Percentiles rank a stretch among this genome's conserved stretches.
Evolutionary conservation across 2,329 filamentous ascomycete genomes (phyloP).

Genomic region (Pseudopithomyces maydicus): DNA sequence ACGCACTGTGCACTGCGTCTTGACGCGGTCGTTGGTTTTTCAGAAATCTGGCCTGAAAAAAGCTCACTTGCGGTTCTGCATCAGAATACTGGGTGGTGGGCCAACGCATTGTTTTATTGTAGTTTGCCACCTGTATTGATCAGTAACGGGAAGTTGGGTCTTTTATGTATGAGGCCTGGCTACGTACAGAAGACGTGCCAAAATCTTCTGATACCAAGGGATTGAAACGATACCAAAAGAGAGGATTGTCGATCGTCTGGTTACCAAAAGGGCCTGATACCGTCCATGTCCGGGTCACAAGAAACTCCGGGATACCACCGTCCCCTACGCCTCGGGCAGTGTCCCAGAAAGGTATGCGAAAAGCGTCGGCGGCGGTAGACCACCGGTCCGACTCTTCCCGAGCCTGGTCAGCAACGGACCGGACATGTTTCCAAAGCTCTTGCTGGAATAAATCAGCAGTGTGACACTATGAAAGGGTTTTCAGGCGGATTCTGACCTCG

Average conservation of each 20-base stretch:
- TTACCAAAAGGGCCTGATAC: constrained; percentile 24
- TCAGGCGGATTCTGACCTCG: constrained; percentile 51
- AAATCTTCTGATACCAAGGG: constrained; percentile 29
- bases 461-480: background rate
- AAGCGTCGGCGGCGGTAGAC: constrained; percentile 29
- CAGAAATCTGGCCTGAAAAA: constrained; percentile 15
- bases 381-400: constrained; percentile 26
- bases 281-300: constrained; percentile 20
- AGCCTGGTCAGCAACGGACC: constrained; percentile 21
- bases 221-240: constrained; percentile 36
- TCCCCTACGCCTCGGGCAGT: constrained; percentile 31
- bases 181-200: background rate
- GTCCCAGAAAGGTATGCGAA: constrained; percentile 44
- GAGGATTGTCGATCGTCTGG: constrained; percentile 30
- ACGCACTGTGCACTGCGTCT: constrained; percentile 19
- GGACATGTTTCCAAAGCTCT: constrained; percentile 33
- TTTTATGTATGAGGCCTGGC: background rate
- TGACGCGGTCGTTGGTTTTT: constrained; percentile 9
- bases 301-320: constrained; percentile 30
- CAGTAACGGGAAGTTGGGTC: background rate
- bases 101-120: constrained; percentile 38
- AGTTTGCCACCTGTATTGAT: constrained; percentile 3
- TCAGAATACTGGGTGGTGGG: constrained; percentile 23
- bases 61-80: constrained; percentile 23
- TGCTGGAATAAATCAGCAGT: constrained; percentile 21